Base-by-base conservation (phyloP, 306 rosid genomes). In the Quillaja saponaria region DNA sequence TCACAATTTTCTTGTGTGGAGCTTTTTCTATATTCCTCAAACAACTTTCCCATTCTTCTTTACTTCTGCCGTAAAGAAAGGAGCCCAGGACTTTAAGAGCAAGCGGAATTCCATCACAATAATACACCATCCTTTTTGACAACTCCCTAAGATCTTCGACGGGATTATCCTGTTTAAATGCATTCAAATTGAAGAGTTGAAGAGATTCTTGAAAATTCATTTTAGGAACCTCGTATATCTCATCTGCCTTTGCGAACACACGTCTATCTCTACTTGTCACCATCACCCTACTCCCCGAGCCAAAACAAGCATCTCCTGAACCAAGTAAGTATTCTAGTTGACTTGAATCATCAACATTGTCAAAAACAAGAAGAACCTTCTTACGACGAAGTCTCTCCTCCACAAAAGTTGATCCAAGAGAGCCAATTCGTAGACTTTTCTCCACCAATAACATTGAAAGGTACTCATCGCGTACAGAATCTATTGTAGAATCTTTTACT, bases 321-420 rank as follows among this genome's bases (percentile, higher is more conserved):
- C 63, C 69, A 18, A 53, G 45, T 9, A 34, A 15, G n/a, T 12
- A 3, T 3, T 19, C 6, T 6, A 69, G 8, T n/a, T 40, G 31
- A 10, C 20, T 14, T 12, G 33, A 0, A 40, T 15, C 3, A 15
- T 17, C 10, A 17, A 47, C 52, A 47, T 47, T 34, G 61, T 71
- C 76, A 55, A 71, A 52, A 63, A 71, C 34, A 6, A 71, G 58
- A 16, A 73, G 78, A 58, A 44, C 57, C 51, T 35, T 73, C 8
- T 4, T 16, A 33, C 13, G 2, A 49, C 25, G 21, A 19, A 71
- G 34, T 46, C 41, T 62, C 40, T 60, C 37, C 6, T 49, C 13
- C n/a, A 47, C 14, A 37, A 5, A 37, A n/a, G n/a, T n/a, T n/a
- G n/a, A n/a, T n/a, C n/a, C n/a, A n/a, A n/a, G n/a, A 10, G 7